Base-by-base conservation (phyloP, 2,329 filamentous ascomycete species). In the Penicillium vulpinum region DNA sequence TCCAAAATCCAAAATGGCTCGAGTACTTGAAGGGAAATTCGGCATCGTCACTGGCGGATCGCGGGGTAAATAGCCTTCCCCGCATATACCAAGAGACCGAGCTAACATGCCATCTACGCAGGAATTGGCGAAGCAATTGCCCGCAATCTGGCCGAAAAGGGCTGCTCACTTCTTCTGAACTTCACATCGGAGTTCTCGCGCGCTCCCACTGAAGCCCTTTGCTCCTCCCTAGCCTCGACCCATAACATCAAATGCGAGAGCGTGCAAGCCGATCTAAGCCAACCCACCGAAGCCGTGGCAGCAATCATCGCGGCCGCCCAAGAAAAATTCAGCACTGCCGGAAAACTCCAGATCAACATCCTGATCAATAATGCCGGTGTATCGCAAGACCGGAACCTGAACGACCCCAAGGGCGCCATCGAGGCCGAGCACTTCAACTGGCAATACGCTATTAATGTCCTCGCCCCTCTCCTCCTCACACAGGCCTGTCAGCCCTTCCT, bases 351-450 rank as follows among this genome's bases (percentile, higher is more conserved):
- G 67, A 82, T 96, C 68, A 90, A 95, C 75, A 90, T 96, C 59
- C 79, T 96, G 51, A 79, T 96, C 79, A 95, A 96, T 82, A 96
- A 95, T 73, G 91, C 92, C 29, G 92, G 90, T 24, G 79, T 86
- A 1, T 77, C 81, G 9, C 73, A 70, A 22, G 74, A 79, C 62
- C 70, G 73, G 33, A 67, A 84, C 31, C 77, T 83, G 38, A 93
- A 94, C 75, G 83, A 87, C 64, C 72, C 78, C 26, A 81, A 84
- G 49, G 83, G 89, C 28, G 66, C 74, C 31, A 83, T 91, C 60
- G 83, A 82, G 4, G 70, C 80, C 6, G 80, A 81, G 13, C 83
- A 92, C 67, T 95, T 92, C 76, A 81, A 86, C 41, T 78, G 82
- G 64, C 86, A 88, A 55, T 95, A 91, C 78, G 83, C 84, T 54